Conservation (phyloP, 805 yeast genomes). For the Kuraishia ogatae region DNA sequence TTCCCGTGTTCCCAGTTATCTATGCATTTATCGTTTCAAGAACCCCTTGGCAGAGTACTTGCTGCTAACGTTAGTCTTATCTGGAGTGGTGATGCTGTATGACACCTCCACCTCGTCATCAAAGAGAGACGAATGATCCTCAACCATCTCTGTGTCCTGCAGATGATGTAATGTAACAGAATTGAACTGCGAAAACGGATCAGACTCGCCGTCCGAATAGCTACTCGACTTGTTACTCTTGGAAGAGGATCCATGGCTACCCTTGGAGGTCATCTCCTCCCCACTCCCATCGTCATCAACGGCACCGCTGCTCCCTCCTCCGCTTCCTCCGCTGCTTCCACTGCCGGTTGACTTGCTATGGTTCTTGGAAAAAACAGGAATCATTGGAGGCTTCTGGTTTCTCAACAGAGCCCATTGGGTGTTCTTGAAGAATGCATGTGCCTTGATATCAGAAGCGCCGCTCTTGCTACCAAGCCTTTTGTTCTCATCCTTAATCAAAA, state of each 20-base stretch:
- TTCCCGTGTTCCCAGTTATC: neutral
- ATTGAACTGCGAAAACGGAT: constrained; percentile 80
- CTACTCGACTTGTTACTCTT: neutral
- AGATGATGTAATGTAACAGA: constrained; percentile 81
- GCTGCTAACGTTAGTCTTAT: constrained; percentile 5
- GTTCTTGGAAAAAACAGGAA: constrained; percentile 54
- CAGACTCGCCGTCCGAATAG: constrained; percentile 21
- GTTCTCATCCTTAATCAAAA: constrained; percentile 80
- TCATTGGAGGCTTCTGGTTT: constrained; percentile 91
- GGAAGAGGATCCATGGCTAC: neutral
- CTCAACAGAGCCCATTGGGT: constrained; percentile 94
- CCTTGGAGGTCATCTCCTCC: neutral
- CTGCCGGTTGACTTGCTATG: constrained; percentile 9
- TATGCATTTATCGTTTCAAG: constrained; percentile 2
- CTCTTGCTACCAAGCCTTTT: constrained; percentile 85
- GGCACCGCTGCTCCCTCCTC: neutral
- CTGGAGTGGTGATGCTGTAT: constrained; percentile 36
- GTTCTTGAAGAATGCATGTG: constrained; percentile 83
- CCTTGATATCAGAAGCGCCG: constrained; percentile 93
- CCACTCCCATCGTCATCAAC: neutral
- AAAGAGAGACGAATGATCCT: constrained; percentile 38
- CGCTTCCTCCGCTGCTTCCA: neutral
- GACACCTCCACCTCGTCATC: constrained; percentile 45
- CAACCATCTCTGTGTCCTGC: constrained; percentile 36
- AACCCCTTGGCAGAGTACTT: constrained; percentile 1